Evolutionary conservation across 768 basidiomycete species (phyloP).

Genomic region (Guyanaporus albipodus): DNA sequence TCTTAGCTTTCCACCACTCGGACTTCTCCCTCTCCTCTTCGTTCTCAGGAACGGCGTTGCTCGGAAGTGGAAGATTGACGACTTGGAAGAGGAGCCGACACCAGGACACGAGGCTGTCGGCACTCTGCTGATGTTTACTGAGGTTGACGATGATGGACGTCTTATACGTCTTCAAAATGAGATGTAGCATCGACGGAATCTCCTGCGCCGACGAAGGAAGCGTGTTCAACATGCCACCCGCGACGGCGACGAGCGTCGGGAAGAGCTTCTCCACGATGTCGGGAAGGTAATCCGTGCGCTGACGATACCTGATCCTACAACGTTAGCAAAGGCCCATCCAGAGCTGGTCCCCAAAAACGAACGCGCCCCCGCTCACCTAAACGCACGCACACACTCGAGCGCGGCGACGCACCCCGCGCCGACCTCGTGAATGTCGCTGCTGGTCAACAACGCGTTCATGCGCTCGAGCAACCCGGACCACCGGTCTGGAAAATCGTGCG

Average conservation of each 20-base stretch:
- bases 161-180: slow-evolving; percentile 85
- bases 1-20: slow-evolving; percentile 92
- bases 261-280: slow-evolving; percentile 60
- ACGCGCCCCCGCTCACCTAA: slow-evolving; percentile 22
- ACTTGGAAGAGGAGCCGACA: slow-evolving; percentile 77
- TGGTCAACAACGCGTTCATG: slow-evolving; percentile 59
- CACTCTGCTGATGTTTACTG: slow-evolving; percentile 66
- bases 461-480: slow-evolving; percentile 73
- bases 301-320: slow-evolving; percentile 59
- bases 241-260: slow-evolving; percentile 74
- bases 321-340: not conserved
- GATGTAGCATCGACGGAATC: slow-evolving; percentile 78
- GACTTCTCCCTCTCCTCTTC: slow-evolving; percentile 71
- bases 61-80: slow-evolving; percentile 67
- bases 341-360: too few species aligned
- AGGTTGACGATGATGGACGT: slow-evolving; percentile 75
- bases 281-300: slow-evolving; percentile 56
- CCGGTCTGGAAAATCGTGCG: slow-evolving; percentile 71
- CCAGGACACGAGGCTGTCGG: slow-evolving; percentile 82
- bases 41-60: slow-evolving; percentile 61
- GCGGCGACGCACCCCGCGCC: slow-evolving; percentile 77
- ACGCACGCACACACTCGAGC: slow-evolving; percentile 72
- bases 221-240: slow-evolving; percentile 59
- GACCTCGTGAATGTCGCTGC: slow-evolving; percentile 65
- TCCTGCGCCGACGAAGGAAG: slow-evolving; percentile 61